Percentiles rank a stretch among this genome's conserved stretches.
Evolutionary conservation across 352 stramenopile genomes (phyloP).

Genomic region (Globisporangium lucens): DNA sequence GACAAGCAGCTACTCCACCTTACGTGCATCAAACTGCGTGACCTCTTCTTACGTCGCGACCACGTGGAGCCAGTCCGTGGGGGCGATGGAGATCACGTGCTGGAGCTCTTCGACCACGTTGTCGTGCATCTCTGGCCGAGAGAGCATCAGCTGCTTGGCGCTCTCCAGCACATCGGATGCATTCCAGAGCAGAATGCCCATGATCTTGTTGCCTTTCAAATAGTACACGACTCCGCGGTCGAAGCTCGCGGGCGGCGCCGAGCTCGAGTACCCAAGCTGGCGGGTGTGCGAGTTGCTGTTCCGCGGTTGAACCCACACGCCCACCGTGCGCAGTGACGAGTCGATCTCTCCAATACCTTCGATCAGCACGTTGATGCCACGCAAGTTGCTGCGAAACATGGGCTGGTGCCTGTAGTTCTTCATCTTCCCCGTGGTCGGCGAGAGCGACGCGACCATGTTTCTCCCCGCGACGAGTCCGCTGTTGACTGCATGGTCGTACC

Average conservation of each 20-base stretch:
- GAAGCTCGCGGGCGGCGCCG: slow-evolving; percentile 31
- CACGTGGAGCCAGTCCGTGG: slow-evolving; percentile 86
- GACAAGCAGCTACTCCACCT: not conserved
- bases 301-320: slow-evolving; percentile 77
- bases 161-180: slow-evolving; percentile 82
- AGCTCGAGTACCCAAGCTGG: slow-evolving; percentile 6
- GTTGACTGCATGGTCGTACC: slow-evolving; percentile 93
- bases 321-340: slow-evolving; percentile 63
- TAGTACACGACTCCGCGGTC: slow-evolving; percentile 91
- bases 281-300: slow-evolving; percentile 14
- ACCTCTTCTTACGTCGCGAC: slow-evolving; percentile 28
- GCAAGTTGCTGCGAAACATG: slow-evolving; percentile 80
- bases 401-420: slow-evolving; percentile 88
- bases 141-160: slow-evolving; percentile 79
- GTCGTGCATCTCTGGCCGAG: slow-evolving; percentile 64
- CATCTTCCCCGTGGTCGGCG: slow-evolving; percentile 43
- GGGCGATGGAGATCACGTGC: slow-evolving; percentile 80
- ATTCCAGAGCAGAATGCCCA: slow-evolving; percentile 91
- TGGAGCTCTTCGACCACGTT: slow-evolving; percentile 76
- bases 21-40: not conserved
- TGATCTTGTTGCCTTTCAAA: slow-evolving; percentile 86
- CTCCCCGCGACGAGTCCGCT: slow-evolving; percentile 82
- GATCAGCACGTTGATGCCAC: slow-evolving; percentile 68
- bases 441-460: slow-evolving; percentile 80
- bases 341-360: slow-evolving; percentile 88